Percentiles rank a stretch among this genome's conserved stretches.
These are phyloP conservation scores for Suillus tomentosus DNA, from an alignment of 768 basidiomycete genomes.

Conservation along the genomic window DNA sequence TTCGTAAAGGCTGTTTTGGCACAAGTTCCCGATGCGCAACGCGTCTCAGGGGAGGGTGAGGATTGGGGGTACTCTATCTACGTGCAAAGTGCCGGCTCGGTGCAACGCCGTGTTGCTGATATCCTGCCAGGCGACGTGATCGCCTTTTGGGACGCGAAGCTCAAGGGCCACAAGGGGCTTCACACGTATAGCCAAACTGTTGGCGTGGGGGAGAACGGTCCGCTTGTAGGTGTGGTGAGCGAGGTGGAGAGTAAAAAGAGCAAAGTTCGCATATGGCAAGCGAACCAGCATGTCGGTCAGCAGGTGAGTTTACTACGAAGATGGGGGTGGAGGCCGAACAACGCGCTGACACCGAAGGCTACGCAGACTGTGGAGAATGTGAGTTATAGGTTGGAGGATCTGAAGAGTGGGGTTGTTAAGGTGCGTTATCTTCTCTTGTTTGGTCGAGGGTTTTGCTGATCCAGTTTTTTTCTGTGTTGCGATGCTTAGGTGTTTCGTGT, in stretches of 20 bases:
- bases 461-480: not conserved
- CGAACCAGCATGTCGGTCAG: conserved; percentile 82
- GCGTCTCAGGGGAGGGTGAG: conserved; percentile 30
- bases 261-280: conserved; percentile 84
- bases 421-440: conserved; percentile 37
- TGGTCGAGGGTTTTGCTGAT: conserved; percentile 15
- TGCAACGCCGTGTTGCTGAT: conserved; percentile 75
- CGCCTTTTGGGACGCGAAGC: conserved; percentile 69
- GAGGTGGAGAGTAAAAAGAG: conserved; percentile 88
- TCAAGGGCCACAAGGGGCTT: conserved; percentile 81
- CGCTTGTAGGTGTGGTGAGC: conserved; percentile 71
- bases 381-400: conserved; percentile 88
- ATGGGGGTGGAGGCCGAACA: conserved; percentile 33
- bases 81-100: conserved; percentile 62
- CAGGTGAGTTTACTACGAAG: conserved; percentile 53
- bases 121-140: conserved; percentile 88
- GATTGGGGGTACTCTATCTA: conserved; percentile 79
- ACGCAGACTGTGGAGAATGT: conserved; percentile 66
- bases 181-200: conserved; percentile 66
- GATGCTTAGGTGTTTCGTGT: conserved; percentile 40
- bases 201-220: conserved; percentile 49
- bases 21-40: conserved; percentile 64
- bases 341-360: conserved; percentile 38
- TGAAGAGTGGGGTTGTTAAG: conserved; percentile 84
- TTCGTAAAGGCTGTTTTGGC: conserved; percentile 70